Base-by-base conservation (phyloP, 768 basidiomycete genomes). In the Suillus hirtellus region DNA sequence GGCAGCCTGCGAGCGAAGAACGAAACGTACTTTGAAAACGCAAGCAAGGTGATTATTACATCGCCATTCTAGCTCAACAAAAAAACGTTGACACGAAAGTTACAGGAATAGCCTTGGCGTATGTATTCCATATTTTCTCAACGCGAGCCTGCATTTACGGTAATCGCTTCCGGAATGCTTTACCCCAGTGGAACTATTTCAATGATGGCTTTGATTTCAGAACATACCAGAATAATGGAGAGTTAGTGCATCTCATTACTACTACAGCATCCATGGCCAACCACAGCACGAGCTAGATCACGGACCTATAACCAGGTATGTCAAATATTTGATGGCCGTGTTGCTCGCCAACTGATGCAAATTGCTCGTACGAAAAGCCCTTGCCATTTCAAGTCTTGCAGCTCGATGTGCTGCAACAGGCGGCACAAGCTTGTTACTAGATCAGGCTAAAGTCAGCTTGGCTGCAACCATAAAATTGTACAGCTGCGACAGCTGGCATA, bases 271-370 rank as follows among this genome's bases (percentile, higher is more conserved):
- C 17, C 40, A 34, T 50, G 38, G 35, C 49, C 42, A n/a, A 58
- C 3, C 24, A 12, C 24, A 58, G 5, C 10, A 27, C 24, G 24
- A 42, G 17, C 19, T 63, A 84, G 81, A 85, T 84, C 4, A 80
- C 84, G 85, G 85, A 84, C 81, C 0, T 86, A 86, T 68, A 86
- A 86, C 65, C 85, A 86, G 68, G 84, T 82, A 64, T 44, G 66
- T 62, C 24, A n/a, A 8, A 24, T 50, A 59, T n/a, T 44, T 4
- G 24, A 37, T 12, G 42, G 12, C 50, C 46, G 38, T 27, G 17
- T 47, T 55, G 31, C 46, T 35, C 56, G 46, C 49, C 60, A 54
- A 40, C 11, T 19, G n/a, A 40, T 34, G 15, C 31, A 1, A 52
- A 11, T 9, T 5, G 19, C 1, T 2, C 3, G 15, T n/a, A 24